Conservation (phyloP, 2,329 filamentous ascomycete species). For the Botryotinia convoluta region DNA sequence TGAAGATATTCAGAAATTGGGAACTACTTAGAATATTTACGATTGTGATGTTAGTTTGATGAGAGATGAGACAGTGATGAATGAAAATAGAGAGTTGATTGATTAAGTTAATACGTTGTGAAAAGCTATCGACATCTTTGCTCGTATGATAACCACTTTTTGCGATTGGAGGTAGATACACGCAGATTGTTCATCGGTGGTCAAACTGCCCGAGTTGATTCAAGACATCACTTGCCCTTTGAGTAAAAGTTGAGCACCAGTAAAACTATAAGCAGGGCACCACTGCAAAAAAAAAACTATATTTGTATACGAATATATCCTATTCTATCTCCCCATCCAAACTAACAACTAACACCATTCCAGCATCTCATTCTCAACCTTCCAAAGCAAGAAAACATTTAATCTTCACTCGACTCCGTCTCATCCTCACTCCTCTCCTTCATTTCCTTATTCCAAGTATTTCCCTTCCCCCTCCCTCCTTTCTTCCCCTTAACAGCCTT, state of each 20-base stretch:
- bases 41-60: too few species aligned
- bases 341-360: background rate
- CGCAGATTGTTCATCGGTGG: too few species aligned
- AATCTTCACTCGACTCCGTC: conserved; percentile 17
- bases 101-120: rapidly evolving
- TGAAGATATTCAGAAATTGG: too few species aligned
- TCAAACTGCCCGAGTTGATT: too few species aligned
- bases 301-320: background rate
- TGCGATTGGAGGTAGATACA: too few species aligned
- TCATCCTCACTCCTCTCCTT: conserved; percentile 36
- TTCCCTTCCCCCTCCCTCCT: conserved; percentile 40
- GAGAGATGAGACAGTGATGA: background rate
- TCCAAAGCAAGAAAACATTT: too few species aligned
- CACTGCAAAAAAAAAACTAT: background rate
- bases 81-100: background rate
- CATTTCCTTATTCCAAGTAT: conserved; percentile 39
- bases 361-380: background rate
- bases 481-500: conserved; percentile 43
- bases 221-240: background rate
- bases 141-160: background rate
- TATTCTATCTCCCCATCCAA: background rate
- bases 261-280: background rate
- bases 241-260: background rate
- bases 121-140: background rate
- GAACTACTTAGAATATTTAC: too few species aligned